These are phyloP conservation scores for Polysphondylium violaceum DNA, from an alignment of 78 protist species.

Conservation along the genomic window DNA sequence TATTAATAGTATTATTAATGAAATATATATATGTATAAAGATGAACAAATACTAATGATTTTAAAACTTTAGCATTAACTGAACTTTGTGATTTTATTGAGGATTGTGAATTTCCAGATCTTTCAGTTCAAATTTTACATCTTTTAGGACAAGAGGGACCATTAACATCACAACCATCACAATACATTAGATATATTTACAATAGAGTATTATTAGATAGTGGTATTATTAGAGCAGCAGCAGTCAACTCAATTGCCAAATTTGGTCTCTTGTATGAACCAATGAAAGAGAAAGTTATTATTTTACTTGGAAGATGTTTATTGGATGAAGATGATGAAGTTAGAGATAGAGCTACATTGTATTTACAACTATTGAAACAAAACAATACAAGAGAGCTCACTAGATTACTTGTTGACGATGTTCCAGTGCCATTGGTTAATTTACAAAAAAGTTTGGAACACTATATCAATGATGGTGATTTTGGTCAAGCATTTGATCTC, in stretches of 20 bases:
- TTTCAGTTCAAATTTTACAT: constrained; percentile 92
- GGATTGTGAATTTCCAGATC: constrained; percentile 97
- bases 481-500: constrained; percentile 56
- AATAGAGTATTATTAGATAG: constrained; percentile 93
- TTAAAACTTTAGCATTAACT: constrained; percentile 85
- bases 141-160: constrained; percentile 97
- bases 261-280: constrained; percentile 88
- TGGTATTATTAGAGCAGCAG: constrained; percentile 95
- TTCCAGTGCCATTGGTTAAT: constrained; percentile 32
- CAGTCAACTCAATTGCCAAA: constrained; percentile 96
- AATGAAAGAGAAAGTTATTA: constrained; percentile 77
- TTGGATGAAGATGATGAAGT: constrained; percentile 97
- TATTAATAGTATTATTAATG: neutral
- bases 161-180: constrained; percentile 84
- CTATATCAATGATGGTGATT: constrained; percentile 21
- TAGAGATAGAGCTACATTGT: constrained; percentile 94
- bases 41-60: neutral
- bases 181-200: constrained; percentile 97
- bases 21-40: neutral
- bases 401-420: constrained; percentile 36
- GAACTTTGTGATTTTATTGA: constrained; percentile 98
- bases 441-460: constrained; percentile 45
- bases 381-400: neutral
- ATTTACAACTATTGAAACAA: constrained; percentile 56
- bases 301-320: constrained; percentile 86